Conservation (phyloP, 345 rosid species). For the Eucalyptus polyanthemos region DNA sequence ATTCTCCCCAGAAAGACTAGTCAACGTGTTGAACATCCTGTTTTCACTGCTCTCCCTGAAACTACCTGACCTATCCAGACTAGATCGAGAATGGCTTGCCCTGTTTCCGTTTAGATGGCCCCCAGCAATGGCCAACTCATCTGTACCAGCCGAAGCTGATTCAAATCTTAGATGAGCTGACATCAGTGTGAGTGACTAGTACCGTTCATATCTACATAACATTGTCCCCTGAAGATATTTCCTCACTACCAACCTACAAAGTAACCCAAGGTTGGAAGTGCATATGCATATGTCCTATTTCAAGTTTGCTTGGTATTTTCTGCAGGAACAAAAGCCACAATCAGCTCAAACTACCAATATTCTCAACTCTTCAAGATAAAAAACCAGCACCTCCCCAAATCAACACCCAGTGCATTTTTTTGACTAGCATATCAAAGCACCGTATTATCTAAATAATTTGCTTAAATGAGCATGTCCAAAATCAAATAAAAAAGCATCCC, state of each 20-base stretch:
- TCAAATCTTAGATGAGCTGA: constrained; percentile 36
- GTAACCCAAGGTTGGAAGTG: neutral
- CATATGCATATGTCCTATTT: neutral
- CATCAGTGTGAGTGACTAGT: constrained; percentile 4
- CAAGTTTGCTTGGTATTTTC: neutral
- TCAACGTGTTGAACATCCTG: constrained; percentile 17
- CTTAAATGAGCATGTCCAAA: neutral
- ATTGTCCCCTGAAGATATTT: neutral
- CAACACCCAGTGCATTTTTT: neutral
- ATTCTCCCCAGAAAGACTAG: constrained; percentile 15
- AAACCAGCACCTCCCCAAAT: neutral
- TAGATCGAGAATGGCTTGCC: constrained; percentile 13
- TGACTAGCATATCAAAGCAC: neutral
- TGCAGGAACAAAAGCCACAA: neutral
- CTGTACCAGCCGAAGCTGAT: constrained; percentile 17
- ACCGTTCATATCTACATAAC: neutral
- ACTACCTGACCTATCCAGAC: constrained; percentile 44
- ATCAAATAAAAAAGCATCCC: neutral
- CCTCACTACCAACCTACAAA: neutral
- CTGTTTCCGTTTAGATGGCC: constrained; percentile 31
- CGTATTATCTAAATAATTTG: neutral
- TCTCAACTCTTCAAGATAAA: neutral
- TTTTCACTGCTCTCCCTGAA: constrained; percentile 27
- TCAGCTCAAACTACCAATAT: neutral
- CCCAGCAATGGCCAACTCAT: constrained; percentile 25